phyloP scores from a whole-genome alignment of 1,284 basidiomycete genomes.

The Sporisorium exsertum region DNA sequence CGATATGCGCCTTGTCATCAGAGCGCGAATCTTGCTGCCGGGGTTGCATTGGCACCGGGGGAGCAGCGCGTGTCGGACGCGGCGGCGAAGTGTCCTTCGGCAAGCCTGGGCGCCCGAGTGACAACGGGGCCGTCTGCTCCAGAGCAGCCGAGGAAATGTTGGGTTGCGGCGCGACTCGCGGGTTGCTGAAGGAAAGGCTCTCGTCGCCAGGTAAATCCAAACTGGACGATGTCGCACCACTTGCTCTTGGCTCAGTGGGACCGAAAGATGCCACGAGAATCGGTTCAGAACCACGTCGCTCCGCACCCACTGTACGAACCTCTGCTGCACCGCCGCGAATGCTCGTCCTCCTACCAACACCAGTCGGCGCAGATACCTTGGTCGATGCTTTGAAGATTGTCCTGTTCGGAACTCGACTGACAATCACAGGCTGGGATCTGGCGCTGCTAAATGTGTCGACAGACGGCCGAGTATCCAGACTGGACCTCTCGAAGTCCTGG shows the following conservation, averaged over 20 bases:
- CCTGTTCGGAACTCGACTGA: constrained; percentile 7
- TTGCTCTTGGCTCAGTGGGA: not conserved
- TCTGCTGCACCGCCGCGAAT: constrained; percentile 1
- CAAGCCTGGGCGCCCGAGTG: not conserved
- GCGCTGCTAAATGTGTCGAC: constrained; percentile 4
- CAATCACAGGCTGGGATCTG: not conserved
- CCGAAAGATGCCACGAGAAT: not conserved
- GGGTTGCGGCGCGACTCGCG: constrained; percentile 19
- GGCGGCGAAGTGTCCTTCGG: constrained; percentile 12
- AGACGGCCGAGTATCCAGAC: not conserved
- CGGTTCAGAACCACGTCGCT: constrained; percentile 21
- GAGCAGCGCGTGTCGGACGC: constrained; percentile 18
- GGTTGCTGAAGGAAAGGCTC: constrained; percentile 10
- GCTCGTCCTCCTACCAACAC: constrained; percentile 19
- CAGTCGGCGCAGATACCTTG: constrained; percentile 4
- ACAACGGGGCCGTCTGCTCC: not conserved
- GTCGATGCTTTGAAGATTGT: constrained; percentile 44
- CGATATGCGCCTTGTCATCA: not conserved
- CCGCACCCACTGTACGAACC: constrained; percentile 4
- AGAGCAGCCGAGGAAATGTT: not conserved
- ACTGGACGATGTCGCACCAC: constrained; percentile 8
- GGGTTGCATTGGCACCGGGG: not conserved
- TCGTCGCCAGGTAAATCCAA: constrained; percentile 17
- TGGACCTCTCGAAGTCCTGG: constrained; percentile 3
- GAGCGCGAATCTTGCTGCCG: not conserved